phyloP scores from a whole-genome alignment of 108 stramenopile species.

The Skeletonema grethae region DNA sequence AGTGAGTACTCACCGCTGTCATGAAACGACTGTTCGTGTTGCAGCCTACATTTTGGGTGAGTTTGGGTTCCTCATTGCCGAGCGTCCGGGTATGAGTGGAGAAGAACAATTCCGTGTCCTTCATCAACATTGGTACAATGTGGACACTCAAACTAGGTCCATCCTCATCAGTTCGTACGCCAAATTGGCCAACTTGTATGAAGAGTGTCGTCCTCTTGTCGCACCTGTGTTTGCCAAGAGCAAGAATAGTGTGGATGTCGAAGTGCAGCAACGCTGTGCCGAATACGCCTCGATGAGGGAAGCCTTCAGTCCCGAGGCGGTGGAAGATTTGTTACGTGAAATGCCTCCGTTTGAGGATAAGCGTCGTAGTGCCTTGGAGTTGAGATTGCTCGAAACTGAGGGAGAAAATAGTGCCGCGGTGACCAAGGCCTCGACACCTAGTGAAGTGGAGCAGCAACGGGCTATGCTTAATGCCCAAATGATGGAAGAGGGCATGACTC shows the following conservation, averaged over 20 bases:
- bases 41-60: constrained; percentile 97
- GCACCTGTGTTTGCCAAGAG: constrained; percentile 86
- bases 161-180: constrained; percentile 94
- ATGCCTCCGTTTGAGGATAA: constrained; percentile 95
- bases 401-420: constrained; percentile 87
- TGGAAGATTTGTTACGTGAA: constrained; percentile 89
- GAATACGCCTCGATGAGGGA: constrained; percentile 91
- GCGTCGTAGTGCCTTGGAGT: constrained; percentile 80
- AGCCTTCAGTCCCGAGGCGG: constrained; percentile 82
- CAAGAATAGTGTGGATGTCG: constrained; percentile 87
- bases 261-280: constrained; percentile 91
- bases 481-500: constrained; percentile 32
- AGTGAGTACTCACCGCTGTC: constrained; percentile 83
- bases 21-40: constrained; percentile 90
- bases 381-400: constrained; percentile 81
- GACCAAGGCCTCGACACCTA: constrained; percentile 80
- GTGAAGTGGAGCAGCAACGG: constrained; percentile 79
- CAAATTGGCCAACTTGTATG: constrained; percentile 95
- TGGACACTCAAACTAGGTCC: constrained; percentile 68
- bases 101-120: constrained; percentile 93
- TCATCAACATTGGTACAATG: constrained; percentile 93
- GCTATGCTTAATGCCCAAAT: constrained; percentile 63
- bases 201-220: constrained; percentile 90
- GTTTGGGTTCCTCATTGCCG: constrained; percentile 96
- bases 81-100: constrained; percentile 89